phyloP scores from a whole-genome alignment of 2,329 filamentous ascomycete species.

The Mycogone perniciosa region DNA sequence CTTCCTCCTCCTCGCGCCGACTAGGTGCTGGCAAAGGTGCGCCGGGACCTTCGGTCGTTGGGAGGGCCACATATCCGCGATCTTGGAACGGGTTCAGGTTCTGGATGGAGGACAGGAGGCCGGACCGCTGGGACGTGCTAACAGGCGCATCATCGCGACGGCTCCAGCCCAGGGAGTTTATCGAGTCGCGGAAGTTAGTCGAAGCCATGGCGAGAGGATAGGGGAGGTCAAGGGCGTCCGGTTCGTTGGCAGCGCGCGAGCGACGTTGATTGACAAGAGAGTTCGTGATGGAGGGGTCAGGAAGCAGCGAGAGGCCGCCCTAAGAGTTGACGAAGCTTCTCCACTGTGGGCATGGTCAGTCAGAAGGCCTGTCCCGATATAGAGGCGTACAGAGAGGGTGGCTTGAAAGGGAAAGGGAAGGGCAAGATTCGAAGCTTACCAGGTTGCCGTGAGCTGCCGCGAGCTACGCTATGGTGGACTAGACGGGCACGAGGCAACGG shows the following conservation, averaged over 20 bases:
- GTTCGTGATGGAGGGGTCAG: slow-evolving; percentile 1
- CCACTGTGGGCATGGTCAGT: slow-evolving; percentile 19
- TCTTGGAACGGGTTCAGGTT: slow-evolving; percentile 83
- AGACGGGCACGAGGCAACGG: slow-evolving; percentile 19
- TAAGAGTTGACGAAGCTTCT: slow-evolving; percentile 6
- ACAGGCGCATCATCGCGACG: slow-evolving; percentile 75
- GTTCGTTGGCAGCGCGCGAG: background rate
- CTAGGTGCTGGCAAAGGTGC: slow-evolving; percentile 79
- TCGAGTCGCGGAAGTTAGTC: slow-evolving; percentile 82
- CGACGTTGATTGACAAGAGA: slow-evolving; percentile 13
- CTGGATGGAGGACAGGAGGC: slow-evolving; percentile 73
- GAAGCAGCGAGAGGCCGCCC: slow-evolving; percentile 5
- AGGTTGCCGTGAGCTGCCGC: slow-evolving; percentile 4
- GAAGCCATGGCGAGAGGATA: slow-evolving; percentile 62
- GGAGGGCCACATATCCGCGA: slow-evolving; percentile 83
- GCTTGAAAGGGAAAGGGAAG: background rate
- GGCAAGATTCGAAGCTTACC: slow-evolving; percentile 14
- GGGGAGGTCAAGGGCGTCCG: background rate
- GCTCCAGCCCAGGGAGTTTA: slow-evolving; percentile 93
- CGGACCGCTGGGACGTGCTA: slow-evolving; percentile 62
- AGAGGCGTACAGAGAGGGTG: slow-evolving; percentile 11
- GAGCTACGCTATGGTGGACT: slow-evolving; percentile 11
- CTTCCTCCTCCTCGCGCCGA: slow-evolving; percentile 89
- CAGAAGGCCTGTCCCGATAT: slow-evolving; percentile 12
- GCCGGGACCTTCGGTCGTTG: slow-evolving; percentile 73